These are phyloP conservation scores for Anthracocystis setariae DNA, from an alignment of 1,284 basidiomycete genomes.

Conservation along the genomic window DNA sequence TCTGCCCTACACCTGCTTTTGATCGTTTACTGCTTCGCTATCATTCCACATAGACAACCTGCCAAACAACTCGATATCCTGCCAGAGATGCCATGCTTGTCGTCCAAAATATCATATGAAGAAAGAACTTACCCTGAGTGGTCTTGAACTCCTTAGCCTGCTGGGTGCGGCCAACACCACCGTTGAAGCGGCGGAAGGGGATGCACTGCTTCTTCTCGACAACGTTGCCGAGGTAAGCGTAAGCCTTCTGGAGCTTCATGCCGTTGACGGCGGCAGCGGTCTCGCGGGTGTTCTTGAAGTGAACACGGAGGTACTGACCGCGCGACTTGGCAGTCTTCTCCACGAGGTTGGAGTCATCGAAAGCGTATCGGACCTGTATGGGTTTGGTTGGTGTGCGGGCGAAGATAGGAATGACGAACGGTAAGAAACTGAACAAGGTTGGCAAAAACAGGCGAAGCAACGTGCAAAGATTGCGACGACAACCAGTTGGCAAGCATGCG, in stretches of 20 bases:
- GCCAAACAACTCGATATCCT: neutral
- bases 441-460: too few relatives aligned
- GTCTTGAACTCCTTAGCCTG: slow-evolving; percentile 98
- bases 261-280: slow-evolving; percentile 73
- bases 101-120: neutral
- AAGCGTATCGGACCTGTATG: slow-evolving; percentile 66
- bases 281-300: slow-evolving; percentile 99
- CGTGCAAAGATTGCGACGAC: slow-evolving; percentile 1
- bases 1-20: too few relatives aligned
- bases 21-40: neutral
- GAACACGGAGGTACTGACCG: slow-evolving; percentile 96
- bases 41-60: neutral
- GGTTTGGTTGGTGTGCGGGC: neutral
- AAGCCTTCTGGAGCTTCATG: slow-evolving; percentile 93
- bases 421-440: slow-evolving; percentile 15
- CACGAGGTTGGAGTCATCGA: slow-evolving; percentile 65
- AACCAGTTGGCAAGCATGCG: slow-evolving; percentile 12
- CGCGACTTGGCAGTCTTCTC: slow-evolving; percentile 73
- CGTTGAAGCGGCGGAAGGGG: slow-evolving; percentile 95
- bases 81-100: neutral
- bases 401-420: slow-evolving; percentile 1
- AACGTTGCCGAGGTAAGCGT: slow-evolving; percentile 92
- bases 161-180: slow-evolving; percentile 94
- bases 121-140: slow-evolving; percentile 80
- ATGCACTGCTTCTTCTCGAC: slow-evolving; percentile 96